These are phyloP conservation scores for Wakefieldia striispora DNA, from an alignment of 768 basidiomycete species.

Conservation along the genomic window DNA sequence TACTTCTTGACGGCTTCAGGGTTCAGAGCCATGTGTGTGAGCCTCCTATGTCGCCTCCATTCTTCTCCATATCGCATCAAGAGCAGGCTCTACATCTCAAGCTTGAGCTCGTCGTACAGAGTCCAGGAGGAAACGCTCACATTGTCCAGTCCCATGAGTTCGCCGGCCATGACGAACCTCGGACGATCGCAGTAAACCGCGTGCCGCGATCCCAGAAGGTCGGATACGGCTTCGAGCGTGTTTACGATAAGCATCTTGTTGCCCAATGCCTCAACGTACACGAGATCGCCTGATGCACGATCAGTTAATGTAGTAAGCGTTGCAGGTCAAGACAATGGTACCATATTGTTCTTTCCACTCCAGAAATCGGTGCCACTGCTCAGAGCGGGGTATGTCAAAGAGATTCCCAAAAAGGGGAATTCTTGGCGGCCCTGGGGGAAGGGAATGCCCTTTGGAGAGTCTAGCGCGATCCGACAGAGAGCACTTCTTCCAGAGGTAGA, in stretches of 20 bases:
- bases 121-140: constrained; percentile 2
- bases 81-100: constrained; percentile 20
- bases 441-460: constrained; percentile 7
- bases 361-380: constrained; percentile 6
- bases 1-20: constrained; percentile 32
- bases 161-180: constrained; percentile 35
- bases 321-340: not conserved
- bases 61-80: constrained; percentile 22
- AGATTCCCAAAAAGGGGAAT: constrained; percentile 4
- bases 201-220: constrained; percentile 29
- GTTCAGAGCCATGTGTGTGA: constrained; percentile 31
- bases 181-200: constrained; percentile 34
- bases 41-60: constrained; percentile 24
- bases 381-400: constrained; percentile 6
- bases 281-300: constrained; percentile 25
- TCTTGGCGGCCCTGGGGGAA: constrained; percentile 5
- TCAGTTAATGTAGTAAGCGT: not conserved
- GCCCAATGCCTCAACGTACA: constrained; percentile 29
- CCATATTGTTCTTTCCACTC: constrained; percentile 11
- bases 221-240: constrained; percentile 24
- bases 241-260: constrained; percentile 31
- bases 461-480: not conserved
- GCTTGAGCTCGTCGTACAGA: not conserved
- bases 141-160: constrained; percentile 30
- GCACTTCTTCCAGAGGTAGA: constrained; percentile 3